Evolutionary conservation across 257 asterid species (phyloP).

Genomic region (Nicotiana tabacum): DNA sequence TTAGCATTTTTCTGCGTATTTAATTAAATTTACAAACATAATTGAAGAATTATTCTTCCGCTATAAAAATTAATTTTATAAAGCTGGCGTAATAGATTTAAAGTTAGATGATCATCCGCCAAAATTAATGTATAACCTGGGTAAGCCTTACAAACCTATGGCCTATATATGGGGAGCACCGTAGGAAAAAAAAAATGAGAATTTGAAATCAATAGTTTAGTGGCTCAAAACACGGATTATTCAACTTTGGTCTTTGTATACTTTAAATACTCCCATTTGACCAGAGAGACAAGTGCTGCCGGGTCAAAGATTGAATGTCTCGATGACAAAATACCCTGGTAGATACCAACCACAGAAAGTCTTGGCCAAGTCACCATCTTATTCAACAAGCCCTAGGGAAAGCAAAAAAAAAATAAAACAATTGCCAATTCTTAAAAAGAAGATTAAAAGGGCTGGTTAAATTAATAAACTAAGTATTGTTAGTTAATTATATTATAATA

Average conservation of each 20-base stretch:
- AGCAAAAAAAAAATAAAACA: background rate
- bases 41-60: background rate
- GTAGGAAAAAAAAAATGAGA: background rate
- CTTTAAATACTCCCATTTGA: slow-evolving; percentile 20
- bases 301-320: slow-evolving; percentile 33
- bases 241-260: background rate
- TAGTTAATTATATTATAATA: background rate
- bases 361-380: slow-evolving; percentile 18
- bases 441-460: background rate
- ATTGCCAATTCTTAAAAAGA: background rate
- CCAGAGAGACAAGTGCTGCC: slow-evolving; percentile 35
- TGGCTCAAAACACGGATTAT: background rate
- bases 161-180: background rate
- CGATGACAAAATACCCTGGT: slow-evolving; percentile 16
- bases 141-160: background rate
- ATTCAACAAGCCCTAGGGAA: slow-evolving; percentile 39
- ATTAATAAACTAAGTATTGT: background rate
- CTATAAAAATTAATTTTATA: background rate
- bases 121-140: background rate
- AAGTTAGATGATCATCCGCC: background rate
- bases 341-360: slow-evolving; percentile 9
- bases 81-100: background rate
- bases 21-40: no score
- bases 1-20: no score
- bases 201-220: background rate